phyloP scores from a whole-genome alignment of 768 basidiomycete species.

The Candolleomyces aberdarensis region DNA sequence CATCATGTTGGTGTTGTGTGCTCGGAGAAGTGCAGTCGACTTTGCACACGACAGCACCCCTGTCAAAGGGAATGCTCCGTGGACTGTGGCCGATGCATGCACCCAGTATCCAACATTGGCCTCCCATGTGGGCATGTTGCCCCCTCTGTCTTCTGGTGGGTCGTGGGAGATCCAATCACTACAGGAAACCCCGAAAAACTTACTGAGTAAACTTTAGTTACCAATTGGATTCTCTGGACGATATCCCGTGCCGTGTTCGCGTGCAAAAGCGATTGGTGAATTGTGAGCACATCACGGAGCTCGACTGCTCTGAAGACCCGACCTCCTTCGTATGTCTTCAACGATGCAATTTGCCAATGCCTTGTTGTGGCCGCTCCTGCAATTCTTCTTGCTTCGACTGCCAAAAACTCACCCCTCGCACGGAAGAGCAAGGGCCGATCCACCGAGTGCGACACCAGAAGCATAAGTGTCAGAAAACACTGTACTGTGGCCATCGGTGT shows the following conservation, averaged over 20 bases:
- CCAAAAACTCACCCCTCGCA: conserved; percentile 22
- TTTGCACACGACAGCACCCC: conserved; percentile 57
- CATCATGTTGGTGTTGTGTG: conserved; percentile 50
- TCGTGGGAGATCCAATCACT: conserved; percentile 10
- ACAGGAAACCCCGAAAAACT: background rate
- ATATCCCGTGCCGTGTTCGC: conserved; percentile 38
- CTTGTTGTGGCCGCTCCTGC: conserved; percentile 55
- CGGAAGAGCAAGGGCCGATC: conserved; percentile 9
- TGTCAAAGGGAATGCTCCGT: conserved; percentile 50
- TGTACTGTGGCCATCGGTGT: conserved; percentile 60
- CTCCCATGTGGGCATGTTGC: conserved; percentile 59
- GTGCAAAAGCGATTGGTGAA: conserved; percentile 42
- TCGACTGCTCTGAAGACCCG: conserved; percentile 48
- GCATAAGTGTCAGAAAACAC: conserved; percentile 48
- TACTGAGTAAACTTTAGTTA: conserved; percentile 29
- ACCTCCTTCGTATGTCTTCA: conserved; percentile 33
- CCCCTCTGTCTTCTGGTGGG: conserved; percentile 46
- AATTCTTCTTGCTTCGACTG: conserved; percentile 47
- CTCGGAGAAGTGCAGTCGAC: conserved; percentile 42
- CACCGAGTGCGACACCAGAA: conserved; percentile 31
- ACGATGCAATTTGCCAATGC: conserved; percentile 41
- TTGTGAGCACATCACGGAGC: conserved; percentile 51
- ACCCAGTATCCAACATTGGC: conserved; percentile 40
- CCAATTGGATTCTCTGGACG: conserved; percentile 40
- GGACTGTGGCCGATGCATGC: conserved; percentile 51